phyloP scores from a whole-genome alignment of 2,329 filamentous ascomycete genomes.

The Chrysoporthe deuterocubensis region DNA sequence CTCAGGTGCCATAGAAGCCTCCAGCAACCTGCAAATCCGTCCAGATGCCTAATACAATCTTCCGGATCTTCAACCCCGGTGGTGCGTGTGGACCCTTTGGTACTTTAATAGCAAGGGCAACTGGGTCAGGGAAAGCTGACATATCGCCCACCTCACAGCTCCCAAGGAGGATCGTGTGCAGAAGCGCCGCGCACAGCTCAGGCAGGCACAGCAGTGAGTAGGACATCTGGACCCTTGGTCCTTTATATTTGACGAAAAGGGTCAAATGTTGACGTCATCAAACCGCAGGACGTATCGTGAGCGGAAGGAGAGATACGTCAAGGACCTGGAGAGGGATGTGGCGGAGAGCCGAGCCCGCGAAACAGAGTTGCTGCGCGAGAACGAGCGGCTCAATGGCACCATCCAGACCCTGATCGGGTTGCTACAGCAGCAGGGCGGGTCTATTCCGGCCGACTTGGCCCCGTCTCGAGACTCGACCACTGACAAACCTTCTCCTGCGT shows the following conservation, averaged over 20 bases:
- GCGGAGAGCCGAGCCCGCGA: conserved; percentile 31
- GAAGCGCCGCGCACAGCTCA: conserved; percentile 36
- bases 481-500: conserved; percentile 5
- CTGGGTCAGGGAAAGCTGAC: background rate
- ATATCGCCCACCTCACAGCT: conserved; percentile 23
- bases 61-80: conserved; percentile 41
- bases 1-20: too few relatives aligned
- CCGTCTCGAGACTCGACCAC: background rate
- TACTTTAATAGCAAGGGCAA: background rate
- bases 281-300: conserved; percentile 36
- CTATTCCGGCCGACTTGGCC: conserved; percentile 13
- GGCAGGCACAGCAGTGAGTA: conserved; percentile 37
- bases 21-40: background rate
- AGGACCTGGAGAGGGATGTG: conserved; percentile 36
- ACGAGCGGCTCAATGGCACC: conserved; percentile 28
- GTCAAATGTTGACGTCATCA: background rate
- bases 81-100: conserved; percentile 30
- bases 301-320: conserved; percentile 37
- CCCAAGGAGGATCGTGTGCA: conserved; percentile 34
- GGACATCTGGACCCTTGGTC: background rate
- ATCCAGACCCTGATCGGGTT: conserved; percentile 28
- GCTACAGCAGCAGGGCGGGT: conserved; percentile 30
- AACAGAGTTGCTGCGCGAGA: conserved; percentile 30
- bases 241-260: background rate
- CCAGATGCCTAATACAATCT: conserved; percentile 33